Evolutionary conservation across 257 asterid species (phyloP).

Genomic region (Datura wrightii): DNA sequence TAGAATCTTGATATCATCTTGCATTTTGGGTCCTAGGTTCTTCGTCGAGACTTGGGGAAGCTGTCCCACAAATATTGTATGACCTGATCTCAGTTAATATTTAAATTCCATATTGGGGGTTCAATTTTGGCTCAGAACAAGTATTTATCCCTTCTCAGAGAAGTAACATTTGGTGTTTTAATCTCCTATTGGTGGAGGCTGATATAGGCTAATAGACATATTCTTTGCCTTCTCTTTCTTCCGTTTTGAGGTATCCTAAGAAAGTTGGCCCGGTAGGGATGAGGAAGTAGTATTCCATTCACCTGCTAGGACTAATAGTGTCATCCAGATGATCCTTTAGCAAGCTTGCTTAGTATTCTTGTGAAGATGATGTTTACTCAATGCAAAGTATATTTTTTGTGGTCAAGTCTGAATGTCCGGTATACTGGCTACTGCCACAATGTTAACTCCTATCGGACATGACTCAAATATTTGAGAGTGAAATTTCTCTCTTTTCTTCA

Average conservation of each 20-base stretch:
- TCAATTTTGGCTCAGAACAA: not conserved
- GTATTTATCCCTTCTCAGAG: not conserved
- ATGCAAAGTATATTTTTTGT: not conserved
- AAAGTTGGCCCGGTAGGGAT: not conserved
- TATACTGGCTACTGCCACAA: not conserved
- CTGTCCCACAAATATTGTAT: not conserved
- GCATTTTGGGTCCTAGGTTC: conserved; percentile 24
- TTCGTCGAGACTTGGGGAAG: not conserved
- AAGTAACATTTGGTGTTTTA: not conserved
- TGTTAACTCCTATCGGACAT: not conserved
- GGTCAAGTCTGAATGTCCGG: not conserved
- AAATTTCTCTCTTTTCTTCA: not conserved
- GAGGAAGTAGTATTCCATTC: not conserved
- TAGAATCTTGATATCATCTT: not conserved
- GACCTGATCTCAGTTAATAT: not conserved
- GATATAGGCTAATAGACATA: not conserved
- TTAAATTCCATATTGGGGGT: not conserved
- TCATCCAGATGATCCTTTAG: not conserved
- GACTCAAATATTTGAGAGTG: not conserved
- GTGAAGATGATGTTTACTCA: not conserved
- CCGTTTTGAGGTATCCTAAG: not conserved
- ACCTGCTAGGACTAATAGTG: not conserved
- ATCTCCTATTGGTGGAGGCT: not conserved
- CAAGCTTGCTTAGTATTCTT: not conserved
- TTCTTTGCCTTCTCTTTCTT: not conserved